Percentiles rank a stretch among this genome's conserved stretches.
These are phyloP conservation scores for Pluteus cervinus DNA, from an alignment of 768 basidiomycete species.

Conservation along the genomic window DNA sequence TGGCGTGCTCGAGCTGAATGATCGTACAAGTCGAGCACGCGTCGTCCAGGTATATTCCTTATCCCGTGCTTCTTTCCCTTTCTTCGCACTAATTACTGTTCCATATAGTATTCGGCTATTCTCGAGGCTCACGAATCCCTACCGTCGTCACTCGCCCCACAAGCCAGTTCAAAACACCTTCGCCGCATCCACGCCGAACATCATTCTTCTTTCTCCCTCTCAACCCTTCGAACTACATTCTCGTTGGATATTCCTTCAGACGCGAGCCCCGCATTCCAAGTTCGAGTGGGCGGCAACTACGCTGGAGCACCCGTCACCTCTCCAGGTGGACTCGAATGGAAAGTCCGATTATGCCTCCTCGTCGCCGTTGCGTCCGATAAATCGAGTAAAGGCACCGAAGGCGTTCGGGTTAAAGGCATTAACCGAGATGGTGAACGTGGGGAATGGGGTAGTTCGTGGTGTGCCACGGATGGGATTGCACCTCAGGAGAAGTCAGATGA, in stretches of 20 bases:
- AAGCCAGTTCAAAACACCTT: conserved; percentile 44
- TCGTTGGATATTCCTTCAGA: conserved; percentile 90
- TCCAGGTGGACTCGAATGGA: conserved; percentile 85
- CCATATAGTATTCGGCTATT: conserved; percentile 70
- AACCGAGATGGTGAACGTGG: conserved; percentile 53
- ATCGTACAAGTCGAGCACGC: conserved; percentile 55
- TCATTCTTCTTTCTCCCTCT: conserved; percentile 67
- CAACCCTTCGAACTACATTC: conserved; percentile 77
- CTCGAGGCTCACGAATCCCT: conserved; percentile 86
- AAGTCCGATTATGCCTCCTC: conserved; percentile 78
- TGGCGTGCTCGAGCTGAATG: conserved; percentile 86
- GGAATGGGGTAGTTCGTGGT: conserved; percentile 70
- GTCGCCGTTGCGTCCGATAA: conserved; percentile 59
- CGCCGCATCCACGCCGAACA: conserved; percentile 83
- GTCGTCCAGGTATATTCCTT: conserved; percentile 70
- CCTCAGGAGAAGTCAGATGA: conserved; percentile 47
- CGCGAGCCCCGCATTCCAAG: conserved; percentile 79
- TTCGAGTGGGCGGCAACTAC: conserved; percentile 40
- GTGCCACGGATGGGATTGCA: conserved; percentile 48
- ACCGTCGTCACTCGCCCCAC: conserved; percentile 51
- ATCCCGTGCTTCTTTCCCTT: neutral
- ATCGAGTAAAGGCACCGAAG: conserved; percentile 40
- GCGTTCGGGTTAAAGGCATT: conserved; percentile 48
- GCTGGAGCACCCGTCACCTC: conserved; percentile 13
- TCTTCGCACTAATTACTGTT: neutral